Conservation (phyloP, 1,139 yeast genomes). For the Debaryomycetaceae sp. region DNA sequence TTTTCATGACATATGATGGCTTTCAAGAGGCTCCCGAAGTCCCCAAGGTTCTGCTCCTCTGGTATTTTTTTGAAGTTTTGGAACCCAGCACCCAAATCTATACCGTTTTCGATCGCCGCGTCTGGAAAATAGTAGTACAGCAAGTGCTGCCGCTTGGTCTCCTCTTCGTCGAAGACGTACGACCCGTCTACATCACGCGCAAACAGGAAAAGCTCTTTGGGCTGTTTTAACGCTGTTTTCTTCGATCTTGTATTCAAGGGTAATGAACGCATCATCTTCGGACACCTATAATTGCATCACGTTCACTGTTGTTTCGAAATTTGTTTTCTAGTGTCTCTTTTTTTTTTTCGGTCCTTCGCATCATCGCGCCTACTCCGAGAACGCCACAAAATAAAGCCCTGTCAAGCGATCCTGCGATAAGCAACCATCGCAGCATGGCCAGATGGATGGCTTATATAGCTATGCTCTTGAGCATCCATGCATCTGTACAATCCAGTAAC, state of each 20-base stretch:
- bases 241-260: conserved; percentile 47
- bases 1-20: conserved; percentile 57
- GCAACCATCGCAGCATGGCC: conserved; percentile 1
- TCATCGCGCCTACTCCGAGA: not conserved
- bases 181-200: conserved; percentile 51
- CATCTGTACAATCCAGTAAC: not conserved
- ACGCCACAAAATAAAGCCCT: too few relatives aligned
- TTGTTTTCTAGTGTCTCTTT: conserved; percentile 1
- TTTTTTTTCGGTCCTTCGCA: not conserved
- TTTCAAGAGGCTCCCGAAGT: conserved; percentile 53
- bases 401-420: not conserved
- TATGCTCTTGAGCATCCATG: not conserved
- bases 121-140: conserved; percentile 79
- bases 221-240: conserved; percentile 61
- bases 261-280: conserved; percentile 26
- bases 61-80: conserved; percentile 53
- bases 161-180: conserved; percentile 42
- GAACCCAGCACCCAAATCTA: conserved; percentile 65
- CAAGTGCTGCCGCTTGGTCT: conserved; percentile 36
- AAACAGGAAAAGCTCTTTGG: conserved; percentile 63
- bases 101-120: conserved; percentile 44
- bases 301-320: not conserved
- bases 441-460: not conserved
- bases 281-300: not conserved
- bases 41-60: conserved; percentile 47